A percentile compares a stretch with the other conserved stretches of the same genome.
Conservation (phyloP, 352 stramenopile genomes). For the Globisporangium paroecandrum region DNA sequence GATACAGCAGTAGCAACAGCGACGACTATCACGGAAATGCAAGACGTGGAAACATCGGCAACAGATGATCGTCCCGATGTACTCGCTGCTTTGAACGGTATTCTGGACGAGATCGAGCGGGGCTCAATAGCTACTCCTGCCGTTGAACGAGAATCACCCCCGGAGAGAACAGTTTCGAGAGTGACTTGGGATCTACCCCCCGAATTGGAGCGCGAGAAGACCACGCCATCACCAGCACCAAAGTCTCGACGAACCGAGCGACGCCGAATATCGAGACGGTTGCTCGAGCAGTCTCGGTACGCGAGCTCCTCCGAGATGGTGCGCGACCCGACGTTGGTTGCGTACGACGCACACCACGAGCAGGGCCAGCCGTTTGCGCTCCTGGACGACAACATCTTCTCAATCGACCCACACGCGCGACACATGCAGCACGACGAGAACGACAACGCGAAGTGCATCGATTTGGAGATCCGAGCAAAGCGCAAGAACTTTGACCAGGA, state of each 20-base stretch:
- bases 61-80: neutral
- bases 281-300: slow-evolving; percentile 26
- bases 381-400: slow-evolving; percentile 51
- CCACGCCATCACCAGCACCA: neutral
- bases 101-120: neutral
- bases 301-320: slow-evolving; percentile 23
- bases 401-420: slow-evolving; percentile 38
- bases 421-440: slow-evolving; percentile 51
- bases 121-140: neutral
- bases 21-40: neutral
- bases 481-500: slow-evolving; percentile 63
- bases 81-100: neutral
- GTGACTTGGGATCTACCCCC: slow-evolving; percentile 13
- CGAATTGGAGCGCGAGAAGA: neutral
- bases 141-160: neutral
- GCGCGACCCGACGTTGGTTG: slow-evolving; percentile 41
- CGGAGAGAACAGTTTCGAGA: neutral
- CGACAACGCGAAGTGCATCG: slow-evolving; percentile 23
- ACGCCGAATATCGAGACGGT: slow-evolving; percentile 27
- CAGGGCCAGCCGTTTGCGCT: slow-evolving; percentile 43
- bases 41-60: neutral
- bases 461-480: slow-evolving; percentile 51
- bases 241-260: slow-evolving; percentile 23
- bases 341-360: slow-evolving; percentile 58
- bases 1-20: neutral